phyloP scores from a whole-genome alignment of 139 green algal genomes.

The Coelastrella sp. region DNA sequence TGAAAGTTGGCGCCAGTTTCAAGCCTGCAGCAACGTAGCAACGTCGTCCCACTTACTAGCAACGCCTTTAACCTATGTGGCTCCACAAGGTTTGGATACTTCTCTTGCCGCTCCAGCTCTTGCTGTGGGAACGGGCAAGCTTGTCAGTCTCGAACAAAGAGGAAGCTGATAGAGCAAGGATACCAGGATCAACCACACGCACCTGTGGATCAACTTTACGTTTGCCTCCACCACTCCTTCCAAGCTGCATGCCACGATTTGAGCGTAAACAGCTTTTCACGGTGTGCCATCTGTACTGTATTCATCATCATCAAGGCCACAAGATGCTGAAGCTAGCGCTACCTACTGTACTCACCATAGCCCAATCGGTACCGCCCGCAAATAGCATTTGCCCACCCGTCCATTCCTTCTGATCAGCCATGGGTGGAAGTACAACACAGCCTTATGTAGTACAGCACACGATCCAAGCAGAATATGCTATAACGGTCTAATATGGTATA shows the following conservation, averaged over 20 bases:
- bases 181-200: too few relatives aligned
- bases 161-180: not conserved
- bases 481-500: too few relatives aligned
- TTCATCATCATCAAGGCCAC: not conserved
- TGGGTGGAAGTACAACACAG: not conserved
- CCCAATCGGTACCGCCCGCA: slow-evolving; percentile 82
- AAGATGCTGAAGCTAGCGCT: not conserved
- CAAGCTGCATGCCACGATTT: slow-evolving; percentile 25
- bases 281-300: not conserved
- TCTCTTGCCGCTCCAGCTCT: slow-evolving; percentile 63
- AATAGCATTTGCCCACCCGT: slow-evolving; percentile 75
- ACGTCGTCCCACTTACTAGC: slow-evolving; percentile 52
- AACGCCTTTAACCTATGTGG: slow-evolving; percentile 80
- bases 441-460: not conserved
- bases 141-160: not conserved
- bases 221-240: slow-evolving; percentile 43
- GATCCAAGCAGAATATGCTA: too few relatives aligned
- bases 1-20: slow-evolving; percentile 12
- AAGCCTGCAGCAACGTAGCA: not conserved
- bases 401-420: slow-evolving; percentile 36
- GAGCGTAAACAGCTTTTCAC: not conserved
- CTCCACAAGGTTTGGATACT: slow-evolving; percentile 82
- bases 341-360: slow-evolving; percentile 36
- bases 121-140: slow-evolving; percentile 44
- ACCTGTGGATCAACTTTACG: slow-evolving; percentile 7